phyloP scores from a whole-genome alignment of 2,329 filamentous ascomycete genomes.

The Penicillium glabrum region DNA sequence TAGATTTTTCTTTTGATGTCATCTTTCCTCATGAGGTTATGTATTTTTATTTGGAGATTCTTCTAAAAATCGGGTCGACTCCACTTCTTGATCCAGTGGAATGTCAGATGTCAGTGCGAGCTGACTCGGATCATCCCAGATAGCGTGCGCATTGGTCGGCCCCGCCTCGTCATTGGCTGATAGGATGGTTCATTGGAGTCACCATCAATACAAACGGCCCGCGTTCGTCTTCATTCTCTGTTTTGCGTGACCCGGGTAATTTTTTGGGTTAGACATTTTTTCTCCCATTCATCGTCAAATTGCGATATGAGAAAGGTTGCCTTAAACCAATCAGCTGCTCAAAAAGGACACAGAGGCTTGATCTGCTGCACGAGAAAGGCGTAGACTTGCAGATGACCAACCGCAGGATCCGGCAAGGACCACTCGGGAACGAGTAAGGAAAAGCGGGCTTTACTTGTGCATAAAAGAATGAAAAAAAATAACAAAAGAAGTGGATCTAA shows the following conservation, averaged over 20 bases:
- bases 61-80: background rate
- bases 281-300: background rate
- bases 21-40: background rate
- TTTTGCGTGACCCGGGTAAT: background rate
- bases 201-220: conserved; percentile 11
- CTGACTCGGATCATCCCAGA: conserved; percentile 17
- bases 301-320: conserved; percentile 1
- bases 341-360: background rate
- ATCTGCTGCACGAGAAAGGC: conserved; percentile 1
- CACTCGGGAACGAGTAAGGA: background rate
- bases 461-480: background rate
- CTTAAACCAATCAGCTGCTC: background rate
- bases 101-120: conserved; percentile 33
- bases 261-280: background rate
- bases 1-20: background rate
- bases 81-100: conserved; percentile 7
- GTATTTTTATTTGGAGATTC: background rate
- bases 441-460: background rate
- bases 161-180: background rate
- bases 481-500: conserved; percentile 17
- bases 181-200: conserved; percentile 9
- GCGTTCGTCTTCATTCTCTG: conserved; percentile 2
- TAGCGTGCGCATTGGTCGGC: conserved; percentile 12
- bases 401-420: background rate
- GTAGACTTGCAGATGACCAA: conserved; percentile 1